A percentile compares a stretch with the other conserved stretches of the same genome.
phyloP scores from a whole-genome alignment of 2,329 filamentous ascomycete species.

The Phialophora chinensis region DNA sequence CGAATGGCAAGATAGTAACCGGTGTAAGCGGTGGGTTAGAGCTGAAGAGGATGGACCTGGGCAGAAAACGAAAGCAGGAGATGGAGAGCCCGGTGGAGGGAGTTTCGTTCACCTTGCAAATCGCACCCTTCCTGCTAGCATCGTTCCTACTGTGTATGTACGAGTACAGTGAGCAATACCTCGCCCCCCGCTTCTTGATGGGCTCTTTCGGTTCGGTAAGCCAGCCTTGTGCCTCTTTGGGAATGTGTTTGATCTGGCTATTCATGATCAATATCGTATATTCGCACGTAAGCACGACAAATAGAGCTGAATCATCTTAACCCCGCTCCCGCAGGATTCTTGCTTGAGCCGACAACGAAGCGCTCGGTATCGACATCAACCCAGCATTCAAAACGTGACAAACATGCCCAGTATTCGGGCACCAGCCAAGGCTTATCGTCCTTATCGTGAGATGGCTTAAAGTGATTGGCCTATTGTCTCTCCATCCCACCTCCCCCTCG shows the following conservation, averaged over 20 bases:
- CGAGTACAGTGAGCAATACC: too few relatives aligned
- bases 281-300: neutral
- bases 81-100: neutral
- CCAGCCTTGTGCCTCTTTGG: slow-evolving; percentile 1
- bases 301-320: neutral
- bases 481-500: slow-evolving; percentile 20
- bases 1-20: neutral
- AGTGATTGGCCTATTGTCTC: neutral
- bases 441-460: neutral
- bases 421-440: neutral
- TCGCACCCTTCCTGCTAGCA: neutral
- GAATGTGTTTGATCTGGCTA: neutral
- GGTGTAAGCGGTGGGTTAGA: neutral
- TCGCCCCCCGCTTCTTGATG: neutral
- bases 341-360: neutral
- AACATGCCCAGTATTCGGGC: slow-evolving; percentile 19
- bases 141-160: too few relatives aligned
- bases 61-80: neutral
- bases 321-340: neutral
- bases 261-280: neutral
- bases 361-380: too few relatives aligned
- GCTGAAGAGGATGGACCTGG: neutral
- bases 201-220: neutral
- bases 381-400: slow-evolving; percentile 11
- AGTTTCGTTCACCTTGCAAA: neutral